Evolutionary conservation across 202 grass and related monocot genomes (phyloP).

Genomic region (Sporobolus alterniflorus): DNA sequence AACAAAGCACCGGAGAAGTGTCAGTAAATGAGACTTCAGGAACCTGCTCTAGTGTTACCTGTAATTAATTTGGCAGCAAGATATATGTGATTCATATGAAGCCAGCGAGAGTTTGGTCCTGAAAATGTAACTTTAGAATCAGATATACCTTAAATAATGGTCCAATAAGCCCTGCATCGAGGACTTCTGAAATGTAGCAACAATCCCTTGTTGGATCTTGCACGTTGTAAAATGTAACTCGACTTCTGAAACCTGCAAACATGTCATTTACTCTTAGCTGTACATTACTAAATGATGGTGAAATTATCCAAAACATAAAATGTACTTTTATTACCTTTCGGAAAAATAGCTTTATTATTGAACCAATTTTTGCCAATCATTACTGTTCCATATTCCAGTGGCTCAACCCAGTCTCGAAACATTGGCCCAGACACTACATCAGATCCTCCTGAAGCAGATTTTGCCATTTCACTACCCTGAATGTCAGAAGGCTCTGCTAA

Average conservation of each 20-base stretch:
- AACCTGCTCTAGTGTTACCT: conserved; percentile 66
- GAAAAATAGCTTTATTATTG: conserved; percentile 72
- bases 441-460: conserved; percentile 29
- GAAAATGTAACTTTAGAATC: conserved; percentile 18
- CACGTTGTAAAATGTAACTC: conserved; percentile 63
- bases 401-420: conserved; percentile 37
- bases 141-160: conserved; percentile 82
- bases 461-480: conserved; percentile 36
- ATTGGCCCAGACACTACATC: conserved; percentile 4
- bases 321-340: conserved; percentile 66
- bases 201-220: conserved; percentile 69
- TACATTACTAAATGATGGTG: not conserved
- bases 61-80: conserved; percentile 35
- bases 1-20: conserved; percentile 61
- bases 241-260: conserved; percentile 80
- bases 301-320: not conserved
- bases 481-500: conserved; percentile 22
- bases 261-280: conserved; percentile 21
- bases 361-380: conserved; percentile 71
- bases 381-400: conserved; percentile 60
- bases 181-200: conserved; percentile 80
- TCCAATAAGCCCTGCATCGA: conserved; percentile 69
- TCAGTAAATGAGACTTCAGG: conserved; percentile 61
- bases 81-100: conserved; percentile 29
- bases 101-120: not conserved